A percentile compares a stretch with the other conserved stretches of the same genome.
Conservation (phyloP, 2,329 filamentous ascomycete species). For the Endoconidiophora laricicola region DNA sequence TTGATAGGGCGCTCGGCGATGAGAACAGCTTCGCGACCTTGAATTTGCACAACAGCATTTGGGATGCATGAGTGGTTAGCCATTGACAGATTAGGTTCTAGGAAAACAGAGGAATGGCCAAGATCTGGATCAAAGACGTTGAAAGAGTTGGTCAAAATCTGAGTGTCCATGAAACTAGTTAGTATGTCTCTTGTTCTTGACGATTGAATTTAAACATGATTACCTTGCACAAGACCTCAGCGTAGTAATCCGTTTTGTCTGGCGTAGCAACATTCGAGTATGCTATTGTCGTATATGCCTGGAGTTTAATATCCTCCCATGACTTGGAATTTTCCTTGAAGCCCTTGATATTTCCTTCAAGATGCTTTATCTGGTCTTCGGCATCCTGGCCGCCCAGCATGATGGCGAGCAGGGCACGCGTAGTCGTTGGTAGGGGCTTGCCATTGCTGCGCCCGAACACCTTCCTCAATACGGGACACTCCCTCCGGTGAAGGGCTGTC, state of each 20-base stretch:
- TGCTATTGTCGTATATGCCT: slow-evolving; percentile 32
- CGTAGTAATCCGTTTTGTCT: slow-evolving; percentile 23
- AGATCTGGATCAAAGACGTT: slow-evolving; percentile 37
- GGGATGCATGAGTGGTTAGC: slow-evolving; percentile 46
- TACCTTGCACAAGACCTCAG: slow-evolving; percentile 38
- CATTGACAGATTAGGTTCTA: slow-evolving; percentile 40
- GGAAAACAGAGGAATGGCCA: slow-evolving; percentile 35
- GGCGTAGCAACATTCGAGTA: slow-evolving; percentile 22
- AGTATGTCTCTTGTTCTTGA: not conserved
- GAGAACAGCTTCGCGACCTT: slow-evolving; percentile 33
- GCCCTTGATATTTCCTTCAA: slow-evolving; percentile 31
- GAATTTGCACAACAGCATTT: slow-evolving; percentile 40
- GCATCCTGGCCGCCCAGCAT: slow-evolving; percentile 25
- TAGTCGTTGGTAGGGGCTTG: slow-evolving; percentile 33
- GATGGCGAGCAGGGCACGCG: slow-evolving; percentile 36
- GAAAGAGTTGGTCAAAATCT: slow-evolving; percentile 48
- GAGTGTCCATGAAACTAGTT: not conserved
- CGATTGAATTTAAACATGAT: not conserved
- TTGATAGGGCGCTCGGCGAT: slow-evolving; percentile 32
- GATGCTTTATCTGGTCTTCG: slow-evolving; percentile 20
- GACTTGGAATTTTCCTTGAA: slow-evolving; percentile 21
- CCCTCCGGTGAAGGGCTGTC: slow-evolving; percentile 31
- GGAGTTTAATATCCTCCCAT: slow-evolving; percentile 32
- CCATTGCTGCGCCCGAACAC: slow-evolving; percentile 22
- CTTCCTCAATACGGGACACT: slow-evolving; percentile 32